phyloP scores from a whole-genome alignment of 768 basidiomycete genomes.

The Psilocybe subaeruginosa region DNA sequence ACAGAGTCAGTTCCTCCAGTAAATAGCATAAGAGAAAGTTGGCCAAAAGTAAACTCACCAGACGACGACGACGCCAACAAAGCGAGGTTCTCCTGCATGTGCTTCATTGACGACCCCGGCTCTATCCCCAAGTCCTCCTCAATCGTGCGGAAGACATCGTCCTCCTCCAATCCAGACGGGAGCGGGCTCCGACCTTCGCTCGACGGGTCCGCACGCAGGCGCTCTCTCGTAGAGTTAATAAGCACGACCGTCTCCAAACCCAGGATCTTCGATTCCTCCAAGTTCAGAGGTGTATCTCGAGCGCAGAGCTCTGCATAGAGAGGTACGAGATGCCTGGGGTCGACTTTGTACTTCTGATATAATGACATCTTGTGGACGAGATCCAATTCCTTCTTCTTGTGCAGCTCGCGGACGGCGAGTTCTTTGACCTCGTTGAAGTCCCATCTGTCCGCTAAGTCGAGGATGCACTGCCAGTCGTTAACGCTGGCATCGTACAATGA shows the following conservation, averaged over 20 bases:
- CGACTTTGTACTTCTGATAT: constrained; percentile 56
- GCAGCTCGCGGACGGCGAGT: constrained; percentile 63
- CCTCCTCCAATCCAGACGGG: constrained; percentile 19
- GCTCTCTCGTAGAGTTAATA: constrained; percentile 55
- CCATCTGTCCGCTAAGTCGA: constrained; percentile 62
- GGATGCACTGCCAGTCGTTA: constrained; percentile 58
- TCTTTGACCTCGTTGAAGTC: constrained; percentile 56
- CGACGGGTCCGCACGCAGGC: constrained; percentile 34
- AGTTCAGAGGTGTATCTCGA: constrained; percentile 50
- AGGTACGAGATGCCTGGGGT: constrained; percentile 50
- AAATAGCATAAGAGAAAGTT: too few relatives aligned
- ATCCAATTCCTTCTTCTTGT: constrained; percentile 46
- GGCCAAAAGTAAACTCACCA: background rate
- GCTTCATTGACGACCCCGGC: constrained; percentile 19
- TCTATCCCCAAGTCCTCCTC: constrained; percentile 17
- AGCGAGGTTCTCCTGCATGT: constrained; percentile 5
- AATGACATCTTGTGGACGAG: constrained; percentile 47
- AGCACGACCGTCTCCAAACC: constrained; percentile 54
- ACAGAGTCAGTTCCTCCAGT: background rate
- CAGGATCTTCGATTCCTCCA: constrained; percentile 58
- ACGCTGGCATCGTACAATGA: constrained; percentile 54
- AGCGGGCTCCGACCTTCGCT: constrained; percentile 24
- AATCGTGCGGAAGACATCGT: constrained; percentile 16
- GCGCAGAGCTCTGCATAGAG: constrained; percentile 58
- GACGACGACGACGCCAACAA: background rate